Evolutionary conservation across 192 early-diverging fungal genomes (phyloP).

Genomic region (Entophlyctis luteolus): DNA sequence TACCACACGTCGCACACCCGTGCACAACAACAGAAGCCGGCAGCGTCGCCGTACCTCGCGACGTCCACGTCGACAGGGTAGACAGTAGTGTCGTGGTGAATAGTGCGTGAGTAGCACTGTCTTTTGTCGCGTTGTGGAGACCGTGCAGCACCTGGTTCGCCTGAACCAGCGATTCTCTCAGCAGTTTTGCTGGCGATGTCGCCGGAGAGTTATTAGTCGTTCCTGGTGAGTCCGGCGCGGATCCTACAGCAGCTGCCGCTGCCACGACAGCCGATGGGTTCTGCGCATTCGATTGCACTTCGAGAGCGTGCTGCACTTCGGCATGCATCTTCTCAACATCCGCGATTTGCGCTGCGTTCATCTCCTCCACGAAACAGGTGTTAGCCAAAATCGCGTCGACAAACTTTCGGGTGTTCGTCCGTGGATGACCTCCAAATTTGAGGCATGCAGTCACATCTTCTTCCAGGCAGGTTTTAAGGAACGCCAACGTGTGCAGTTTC

Average conservation of each 20-base stretch:
- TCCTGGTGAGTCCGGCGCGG: neutral
- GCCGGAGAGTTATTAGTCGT: neutral
- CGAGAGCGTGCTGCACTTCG: neutral
- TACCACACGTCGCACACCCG: conserved; percentile 12
- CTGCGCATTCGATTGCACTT: neutral
- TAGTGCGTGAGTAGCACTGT: conserved; percentile 1
- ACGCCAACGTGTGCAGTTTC: conserved; percentile 77
- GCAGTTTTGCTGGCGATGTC: neutral
- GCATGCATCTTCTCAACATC: neutral
- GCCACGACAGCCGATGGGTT: neutral
- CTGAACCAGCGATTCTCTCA: neutral
- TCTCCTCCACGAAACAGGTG: conserved; percentile 87
- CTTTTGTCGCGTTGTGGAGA: neutral
- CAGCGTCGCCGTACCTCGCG: neutral
- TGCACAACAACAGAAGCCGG: neutral
- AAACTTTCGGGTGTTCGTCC: conserved; percentile 81
- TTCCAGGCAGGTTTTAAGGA: conserved; percentile 81
- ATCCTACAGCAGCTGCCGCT: neutral
- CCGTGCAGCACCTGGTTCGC: neutral
- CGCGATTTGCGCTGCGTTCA: conserved; percentile 48
- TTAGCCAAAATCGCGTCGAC: conserved; percentile 89
- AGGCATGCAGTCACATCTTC: conserved; percentile 92
- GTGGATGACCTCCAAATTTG: conserved; percentile 78
- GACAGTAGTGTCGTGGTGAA: conserved; percentile 27
- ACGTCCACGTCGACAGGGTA: conserved; percentile 1